Percentiles rank a stretch among this genome's conserved stretches.
phyloP scores from a whole-genome alignment of 257 asterid genomes.

The Cruciata laevipes region DNA sequence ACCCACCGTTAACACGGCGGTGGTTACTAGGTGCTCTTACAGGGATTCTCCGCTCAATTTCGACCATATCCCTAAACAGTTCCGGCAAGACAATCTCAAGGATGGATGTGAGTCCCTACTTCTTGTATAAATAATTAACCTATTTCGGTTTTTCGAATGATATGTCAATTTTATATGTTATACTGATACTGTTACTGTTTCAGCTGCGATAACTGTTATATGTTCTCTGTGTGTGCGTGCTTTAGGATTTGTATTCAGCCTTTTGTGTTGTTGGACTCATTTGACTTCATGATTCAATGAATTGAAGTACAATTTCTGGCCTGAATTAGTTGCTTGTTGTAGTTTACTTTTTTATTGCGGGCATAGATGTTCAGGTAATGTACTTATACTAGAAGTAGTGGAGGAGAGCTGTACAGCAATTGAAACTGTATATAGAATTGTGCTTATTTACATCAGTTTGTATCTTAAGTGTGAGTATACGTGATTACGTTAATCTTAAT shows the following conservation, averaged over 20 bases:
- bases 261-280: background rate
- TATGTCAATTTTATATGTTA: background rate
- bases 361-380: background rate
- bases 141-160: background rate
- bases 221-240: background rate
- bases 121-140: background rate
- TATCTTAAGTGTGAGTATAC: background rate
- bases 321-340: background rate
- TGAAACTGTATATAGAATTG: background rate
- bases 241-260: background rate
- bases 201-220: background rate
- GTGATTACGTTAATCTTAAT: background rate
- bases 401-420: background rate
- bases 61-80: conserved; percentile 76
- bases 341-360: background rate
- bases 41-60: conserved; percentile 46
- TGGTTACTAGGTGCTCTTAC: conserved; percentile 40
- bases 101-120: conserved; percentile 57
- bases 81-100: conserved; percentile 75
- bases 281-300: background rate
- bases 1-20: conserved; percentile 10
- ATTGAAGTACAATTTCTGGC: background rate
- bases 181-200: background rate
- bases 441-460: background rate
- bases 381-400: background rate